Conservation (phyloP, 2,329 filamentous ascomycete species). For the Venturia aucupariae region DNA sequence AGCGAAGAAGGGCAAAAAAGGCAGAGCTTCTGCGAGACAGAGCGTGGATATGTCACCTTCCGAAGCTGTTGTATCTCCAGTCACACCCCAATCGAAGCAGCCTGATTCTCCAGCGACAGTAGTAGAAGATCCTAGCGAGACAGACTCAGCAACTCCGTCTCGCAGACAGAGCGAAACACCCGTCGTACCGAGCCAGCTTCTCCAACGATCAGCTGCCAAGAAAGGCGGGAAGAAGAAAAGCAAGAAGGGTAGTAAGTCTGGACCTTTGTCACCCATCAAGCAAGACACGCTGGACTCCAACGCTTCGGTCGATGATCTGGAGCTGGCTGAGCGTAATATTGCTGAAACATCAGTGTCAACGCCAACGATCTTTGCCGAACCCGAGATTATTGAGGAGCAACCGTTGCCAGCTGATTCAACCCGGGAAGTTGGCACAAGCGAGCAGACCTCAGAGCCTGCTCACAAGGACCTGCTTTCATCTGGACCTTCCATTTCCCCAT, state of each 20-base stretch:
- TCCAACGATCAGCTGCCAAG: constrained; percentile 6
- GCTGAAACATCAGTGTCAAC: neutral
- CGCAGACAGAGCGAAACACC: constrained; percentile 5
- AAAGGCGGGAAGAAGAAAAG: constrained; percentile 29
- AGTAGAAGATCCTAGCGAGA: neutral
- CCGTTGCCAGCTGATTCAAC: neutral
- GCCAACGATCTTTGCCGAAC: constrained; percentile 1
- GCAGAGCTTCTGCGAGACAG: constrained; percentile 15
- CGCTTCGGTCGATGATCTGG: neutral
- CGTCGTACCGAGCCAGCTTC: neutral
- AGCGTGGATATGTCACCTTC: neutral
- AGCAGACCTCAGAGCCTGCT: neutral
- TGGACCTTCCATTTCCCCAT: neutral
- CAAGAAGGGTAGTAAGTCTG: constrained; percentile 21
- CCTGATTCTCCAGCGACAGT: neutral
- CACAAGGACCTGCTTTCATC: neutral
- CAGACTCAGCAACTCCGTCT: neutral
- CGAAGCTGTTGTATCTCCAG: neutral
- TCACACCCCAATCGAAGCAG: neutral
- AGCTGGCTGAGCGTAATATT: neutral
- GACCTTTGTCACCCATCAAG: neutral
- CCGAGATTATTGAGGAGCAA: neutral
- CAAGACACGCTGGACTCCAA: neutral
- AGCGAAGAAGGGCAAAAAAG: constrained; percentile 26
- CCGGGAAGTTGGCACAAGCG: neutral